phyloP scores from a whole-genome alignment of 2,329 filamentous ascomycete species.

The Neophaeococcomyces mojaviensis region DNA sequence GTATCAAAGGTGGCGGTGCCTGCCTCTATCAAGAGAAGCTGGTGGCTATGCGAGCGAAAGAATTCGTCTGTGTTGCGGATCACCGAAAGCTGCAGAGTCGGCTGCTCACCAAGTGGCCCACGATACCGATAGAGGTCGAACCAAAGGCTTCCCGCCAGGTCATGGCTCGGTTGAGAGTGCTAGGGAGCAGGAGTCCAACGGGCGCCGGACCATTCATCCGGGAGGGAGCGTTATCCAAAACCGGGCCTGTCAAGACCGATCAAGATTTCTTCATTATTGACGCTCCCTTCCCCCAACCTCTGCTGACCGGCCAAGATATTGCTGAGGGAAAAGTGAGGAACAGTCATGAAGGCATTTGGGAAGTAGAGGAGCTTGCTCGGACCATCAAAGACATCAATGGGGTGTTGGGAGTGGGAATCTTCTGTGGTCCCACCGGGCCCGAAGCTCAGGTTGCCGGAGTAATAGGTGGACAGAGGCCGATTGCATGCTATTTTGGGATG shows the following conservation, averaged over 20 bases:
- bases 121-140: slow-evolving; percentile 87
- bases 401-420: slow-evolving; percentile 86
- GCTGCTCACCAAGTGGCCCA: slow-evolving; percentile 69
- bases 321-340: slow-evolving; percentile 42
- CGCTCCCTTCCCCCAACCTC: slow-evolving; percentile 66
- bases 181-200: slow-evolving; percentile 65
- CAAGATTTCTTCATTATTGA: slow-evolving; percentile 88
- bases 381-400: slow-evolving; percentile 75
- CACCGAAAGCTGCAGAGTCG: slow-evolving; percentile 79
- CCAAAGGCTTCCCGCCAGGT: slow-evolving; percentile 75
- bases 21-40: slow-evolving; percentile 98
- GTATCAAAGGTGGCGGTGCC: slow-evolving; percentile 96
- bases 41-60: slow-evolving; percentile 73
- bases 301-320: slow-evolving; percentile 58
- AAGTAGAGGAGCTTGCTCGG: slow-evolving; percentile 65
- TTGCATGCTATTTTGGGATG: slow-evolving; percentile 93
- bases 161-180: slow-evolving; percentile 58
- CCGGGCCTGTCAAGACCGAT: slow-evolving; percentile 76
- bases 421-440: slow-evolving; percentile 71
- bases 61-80: slow-evolving; percentile 85
- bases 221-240: slow-evolving; percentile 65
- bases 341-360: slow-evolving; percentile 50
- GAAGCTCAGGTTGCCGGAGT: slow-evolving; percentile 55
- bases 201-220: slow-evolving; percentile 45
- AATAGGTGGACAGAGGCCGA: slow-evolving; percentile 75